Base-by-base conservation (phyloP, 2,329 filamentous ascomycete species). In the Aureobasidium leucospermi region DNA sequence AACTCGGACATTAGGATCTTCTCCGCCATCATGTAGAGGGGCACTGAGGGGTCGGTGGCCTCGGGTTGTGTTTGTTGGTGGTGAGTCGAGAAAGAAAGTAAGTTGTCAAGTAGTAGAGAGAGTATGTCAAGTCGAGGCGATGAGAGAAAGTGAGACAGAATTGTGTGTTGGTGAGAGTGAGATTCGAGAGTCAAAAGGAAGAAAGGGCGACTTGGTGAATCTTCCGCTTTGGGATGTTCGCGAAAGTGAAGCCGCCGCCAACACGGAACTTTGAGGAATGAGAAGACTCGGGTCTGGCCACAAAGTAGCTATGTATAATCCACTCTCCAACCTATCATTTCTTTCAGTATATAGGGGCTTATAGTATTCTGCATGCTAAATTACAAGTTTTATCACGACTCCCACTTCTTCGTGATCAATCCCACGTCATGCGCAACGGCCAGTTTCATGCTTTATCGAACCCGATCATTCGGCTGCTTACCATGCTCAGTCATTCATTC, bases 1-100 rank as follows among this genome's bases (percentile, higher is more conserved):
- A 90, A 85, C 79, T 97, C 93, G 66, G 88, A 88, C 88, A 96
- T 90, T 59, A 97, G 81, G 55, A 95, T 87, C 68, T 90, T 86
- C 75, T 92, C 87, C 38, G 89, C 86, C 78, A 71, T 72, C 60
- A 46, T 67, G 45, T 34, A 13, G 52, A 56, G 52, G 52, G 39
- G 39, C n/a, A 23, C 23, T 23, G 23, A 23, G 23, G 23, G 23
- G 16, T n/a, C 16, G 19, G 10, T 29, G 51, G 42, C 29, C 13
- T 45, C 52, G 52, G 41, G 2, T 23, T 15, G 34, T 42, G n/a
- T 15, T 19, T 43, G 28, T 9, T 43, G 6, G 51, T 55, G 7
- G n/a, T 41, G 38, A 42, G 49, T n/a, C 10, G 29, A 42, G n/a
- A 32, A 38, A 31, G 52, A 43, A 16, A 28, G 39, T 8, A 31